Evolutionary conservation across 106 monocot species (phyloP), one percentile per base, ranked within the genome.

Genomic region (Acorus calamus): DNA sequence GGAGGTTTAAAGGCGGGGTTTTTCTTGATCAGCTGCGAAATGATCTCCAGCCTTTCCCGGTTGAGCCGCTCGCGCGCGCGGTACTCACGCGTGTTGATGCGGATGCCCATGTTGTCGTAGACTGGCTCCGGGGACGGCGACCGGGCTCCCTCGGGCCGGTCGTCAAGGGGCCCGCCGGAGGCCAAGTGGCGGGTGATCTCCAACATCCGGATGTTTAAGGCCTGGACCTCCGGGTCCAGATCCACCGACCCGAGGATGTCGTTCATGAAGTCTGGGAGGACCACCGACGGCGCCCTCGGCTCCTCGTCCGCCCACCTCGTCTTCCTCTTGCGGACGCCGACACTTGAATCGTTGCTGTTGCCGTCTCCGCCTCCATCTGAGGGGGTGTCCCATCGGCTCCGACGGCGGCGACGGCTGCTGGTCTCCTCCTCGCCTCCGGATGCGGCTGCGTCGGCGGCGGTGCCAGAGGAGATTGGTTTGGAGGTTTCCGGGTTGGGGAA

Each of bases 91-190:
- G 53, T 54, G 61, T 63, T 63, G 7, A 14, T 96, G 44, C 91
- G 74, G 56, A 96, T 84, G 4, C 96, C 96, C 80, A 91, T 80
- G 67, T 88, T 88, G 55, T 96, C 96, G 54, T 96, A 96, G 55
- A 96, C 61, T 4, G 96, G 96, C 50, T 61, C 51, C n/a, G 66
- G 53, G 47, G 53, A 66, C 13, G 55, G 46, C 11, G 46, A 56
- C 4, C 67, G 56, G 56, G 46, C 46, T 56, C 42, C 28, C n/a
- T 60, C 9, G 42, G 10, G 14, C n/a, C 41, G 8, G 2, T 8
- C 7, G 55, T 63, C 47, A 48, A 50, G 9, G 7, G 11, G 9
- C 8, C 53, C 66, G 47, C 46, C 54, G 13, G 13, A 13, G 2
- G 41, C 44, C 49, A 76, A 57, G 45, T 50, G 50, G 5, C 45